Evolutionary conservation across 2,329 filamentous ascomycete species (phyloP).

Genomic region (Cordyceps fumosorosea): DNA sequence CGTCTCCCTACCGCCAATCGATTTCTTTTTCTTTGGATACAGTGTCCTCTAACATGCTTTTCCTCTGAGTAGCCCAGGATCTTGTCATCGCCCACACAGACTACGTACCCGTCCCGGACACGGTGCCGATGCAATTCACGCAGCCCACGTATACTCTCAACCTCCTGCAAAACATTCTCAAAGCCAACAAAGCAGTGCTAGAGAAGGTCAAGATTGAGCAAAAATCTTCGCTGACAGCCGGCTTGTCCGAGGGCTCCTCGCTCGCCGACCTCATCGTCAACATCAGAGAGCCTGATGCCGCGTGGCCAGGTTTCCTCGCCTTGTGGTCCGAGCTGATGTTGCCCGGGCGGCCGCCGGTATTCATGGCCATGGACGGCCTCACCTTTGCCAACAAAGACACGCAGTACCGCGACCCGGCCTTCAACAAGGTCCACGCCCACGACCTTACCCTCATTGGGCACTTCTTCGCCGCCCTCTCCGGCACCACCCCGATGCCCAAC

Average conservation of each 20-base stretch:
- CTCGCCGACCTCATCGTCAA: constrained; percentile 65
- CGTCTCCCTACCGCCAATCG: background rate
- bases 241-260: constrained; percentile 48
- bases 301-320: constrained; percentile 74
- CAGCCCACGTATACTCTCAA: constrained; percentile 73
- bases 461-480: constrained; percentile 67
- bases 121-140: constrained; percentile 55
- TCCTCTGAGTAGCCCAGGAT: constrained; percentile 59
- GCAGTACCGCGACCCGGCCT: constrained; percentile 66
- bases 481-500: constrained; percentile 52
- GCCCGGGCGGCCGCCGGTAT: constrained; percentile 49
- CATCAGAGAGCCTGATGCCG: constrained; percentile 66
- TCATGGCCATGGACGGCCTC: constrained; percentile 74
- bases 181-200: constrained; percentile 65
- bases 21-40: background rate
- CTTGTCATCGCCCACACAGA: constrained; percentile 73
- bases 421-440: constrained; percentile 74
- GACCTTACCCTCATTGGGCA: constrained; percentile 70
- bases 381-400: constrained; percentile 73
- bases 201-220: constrained; percentile 38
- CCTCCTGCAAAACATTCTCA: constrained; percentile 65
- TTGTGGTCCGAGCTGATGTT: constrained; percentile 70
- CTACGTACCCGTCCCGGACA: constrained; percentile 63
- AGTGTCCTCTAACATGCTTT: background rate
- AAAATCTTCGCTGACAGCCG: constrained; percentile 37